Evolutionary conservation across 192 early-diverging fungal genomes (phyloP).

Genomic region (Coemansia sp.): DNA sequence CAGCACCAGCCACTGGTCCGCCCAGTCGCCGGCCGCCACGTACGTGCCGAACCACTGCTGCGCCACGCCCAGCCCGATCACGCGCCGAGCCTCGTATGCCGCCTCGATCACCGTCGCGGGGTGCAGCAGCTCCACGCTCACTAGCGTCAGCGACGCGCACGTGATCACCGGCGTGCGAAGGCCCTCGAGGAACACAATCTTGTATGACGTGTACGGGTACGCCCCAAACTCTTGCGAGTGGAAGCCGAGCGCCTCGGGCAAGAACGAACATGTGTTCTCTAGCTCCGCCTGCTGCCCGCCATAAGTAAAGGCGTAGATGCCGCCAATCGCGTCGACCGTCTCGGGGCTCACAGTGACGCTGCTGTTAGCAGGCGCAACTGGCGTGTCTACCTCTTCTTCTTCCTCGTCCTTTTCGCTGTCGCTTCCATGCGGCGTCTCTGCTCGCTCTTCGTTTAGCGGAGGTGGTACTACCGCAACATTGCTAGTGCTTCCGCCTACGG

Average conservation of each 20-base stretch:
- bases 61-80: slow-evolving; percentile 72
- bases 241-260: slow-evolving; percentile 71
- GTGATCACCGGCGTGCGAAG: slow-evolving; percentile 66
- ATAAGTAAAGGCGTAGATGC: slow-evolving; percentile 73
- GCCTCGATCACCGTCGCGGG: slow-evolving; percentile 83
- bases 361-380: neutral
- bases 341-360: slow-evolving; percentile 20
- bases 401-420: slow-evolving; percentile 3
- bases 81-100: slow-evolving; percentile 78
- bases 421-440: slow-evolving; percentile 10
- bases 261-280: slow-evolving; percentile 64
- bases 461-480: neutral
- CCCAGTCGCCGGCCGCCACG: slow-evolving; percentile 70
- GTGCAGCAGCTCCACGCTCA: slow-evolving; percentile 72
- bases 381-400: neutral
- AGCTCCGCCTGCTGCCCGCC: slow-evolving; percentile 69
- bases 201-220: slow-evolving; percentile 84
- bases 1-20: slow-evolving; percentile 88
- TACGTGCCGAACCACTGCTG: slow-evolving; percentile 97
- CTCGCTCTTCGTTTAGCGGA: neutral
- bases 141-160: slow-evolving; percentile 83
- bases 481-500: neutral
- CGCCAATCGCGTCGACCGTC: slow-evolving; percentile 56
- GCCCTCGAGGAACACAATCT: slow-evolving; percentile 89
- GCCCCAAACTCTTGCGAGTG: slow-evolving; percentile 87